phyloP scores from a whole-genome alignment of 2,329 filamentous ascomycete genomes.

The Hymenoscyphus infarciens region DNA sequence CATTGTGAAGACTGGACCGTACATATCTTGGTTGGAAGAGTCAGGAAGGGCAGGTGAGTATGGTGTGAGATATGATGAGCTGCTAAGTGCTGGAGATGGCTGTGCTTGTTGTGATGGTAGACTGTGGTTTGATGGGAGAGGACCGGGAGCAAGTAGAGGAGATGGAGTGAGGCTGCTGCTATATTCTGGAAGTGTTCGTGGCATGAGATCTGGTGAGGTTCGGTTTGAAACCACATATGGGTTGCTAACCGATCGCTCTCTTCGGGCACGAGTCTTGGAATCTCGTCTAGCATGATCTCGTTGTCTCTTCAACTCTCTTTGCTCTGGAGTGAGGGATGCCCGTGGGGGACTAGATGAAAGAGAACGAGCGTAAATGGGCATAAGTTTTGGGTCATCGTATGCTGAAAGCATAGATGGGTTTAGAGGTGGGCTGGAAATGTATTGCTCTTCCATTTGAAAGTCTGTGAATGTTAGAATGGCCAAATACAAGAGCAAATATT shows the following conservation, averaged over 20 bases:
- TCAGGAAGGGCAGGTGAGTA: constrained; percentile 32
- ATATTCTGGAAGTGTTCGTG: constrained; percentile 33
- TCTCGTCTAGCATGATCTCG: constrained; percentile 56
- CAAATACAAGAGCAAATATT: not conserved
- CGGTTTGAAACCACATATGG: constrained; percentile 33
- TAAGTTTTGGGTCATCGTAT: constrained; percentile 33
- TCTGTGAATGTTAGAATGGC: constrained; percentile 19
- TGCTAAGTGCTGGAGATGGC: constrained; percentile 28
- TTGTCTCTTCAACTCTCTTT: constrained; percentile 60
- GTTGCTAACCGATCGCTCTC: constrained; percentile 38
- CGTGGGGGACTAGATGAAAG: constrained; percentile 55
- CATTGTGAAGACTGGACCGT: constrained; percentile 33
- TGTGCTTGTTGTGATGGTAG: constrained; percentile 14
- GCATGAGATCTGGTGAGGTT: constrained; percentile 34
- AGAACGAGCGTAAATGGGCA: constrained; percentile 34
- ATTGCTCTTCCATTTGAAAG: constrained; percentile 32
- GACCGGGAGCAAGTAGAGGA: constrained; percentile 32
- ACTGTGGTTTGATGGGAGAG: constrained; percentile 15
- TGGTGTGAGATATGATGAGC: constrained; percentile 30
- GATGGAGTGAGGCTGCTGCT: constrained; percentile 31
- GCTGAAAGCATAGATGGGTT: constrained; percentile 28
- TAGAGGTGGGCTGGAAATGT: constrained; percentile 28
- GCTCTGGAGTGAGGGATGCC: constrained; percentile 52
- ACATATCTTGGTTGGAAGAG: constrained; percentile 22
- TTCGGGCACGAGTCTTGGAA: constrained; percentile 52